Conservation (phyloP, 192 early-diverging fungal genomes). For the Endogone sp. region DNA sequence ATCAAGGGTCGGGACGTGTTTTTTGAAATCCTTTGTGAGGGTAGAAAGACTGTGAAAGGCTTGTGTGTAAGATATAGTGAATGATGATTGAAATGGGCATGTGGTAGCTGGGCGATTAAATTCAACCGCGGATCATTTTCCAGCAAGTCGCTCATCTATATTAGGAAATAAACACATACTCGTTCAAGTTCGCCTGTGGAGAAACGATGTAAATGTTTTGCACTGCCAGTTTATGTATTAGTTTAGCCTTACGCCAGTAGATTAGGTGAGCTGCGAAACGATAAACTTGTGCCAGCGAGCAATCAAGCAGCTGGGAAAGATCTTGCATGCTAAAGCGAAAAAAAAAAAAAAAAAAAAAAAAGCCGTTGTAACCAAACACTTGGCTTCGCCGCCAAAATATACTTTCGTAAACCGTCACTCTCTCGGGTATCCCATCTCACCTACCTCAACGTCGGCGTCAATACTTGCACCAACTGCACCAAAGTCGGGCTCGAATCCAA, state of each 20-base stretch:
- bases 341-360: too few relatives aligned
- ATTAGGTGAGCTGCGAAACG: conserved; percentile 86
- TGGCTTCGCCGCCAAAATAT: too few relatives aligned
- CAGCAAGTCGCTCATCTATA: too few relatives aligned
- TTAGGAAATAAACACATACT: conserved; percentile 36
- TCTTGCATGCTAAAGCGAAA: conserved; percentile 67
- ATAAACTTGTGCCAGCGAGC: conserved; percentile 93
- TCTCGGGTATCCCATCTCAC: not conserved
- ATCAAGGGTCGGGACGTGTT: conserved; percentile 52
- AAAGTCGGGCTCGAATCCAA: conserved; percentile 82
- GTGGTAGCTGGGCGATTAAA: conserved; percentile 23
- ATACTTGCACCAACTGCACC: conserved; percentile 83
- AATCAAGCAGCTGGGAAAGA: conserved; percentile 79
- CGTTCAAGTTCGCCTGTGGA: conserved; percentile 53
- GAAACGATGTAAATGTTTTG: conserved; percentile 79
- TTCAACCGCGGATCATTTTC: too few relatives aligned
- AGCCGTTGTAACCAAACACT: too few relatives aligned
- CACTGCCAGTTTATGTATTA: conserved; percentile 78
- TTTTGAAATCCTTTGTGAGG: conserved; percentile 52
- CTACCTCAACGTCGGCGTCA: conserved; percentile 77
- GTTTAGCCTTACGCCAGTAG: conserved; percentile 89
- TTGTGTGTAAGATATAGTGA: too few relatives aligned
- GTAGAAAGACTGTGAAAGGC: conserved; percentile 13
- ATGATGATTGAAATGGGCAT: conserved; percentile 17
- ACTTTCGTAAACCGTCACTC: too few relatives aligned